Evolutionary conservation across 139 green algal genomes (phyloP).

Genomic region (Chlamydomonas sp.): DNA sequence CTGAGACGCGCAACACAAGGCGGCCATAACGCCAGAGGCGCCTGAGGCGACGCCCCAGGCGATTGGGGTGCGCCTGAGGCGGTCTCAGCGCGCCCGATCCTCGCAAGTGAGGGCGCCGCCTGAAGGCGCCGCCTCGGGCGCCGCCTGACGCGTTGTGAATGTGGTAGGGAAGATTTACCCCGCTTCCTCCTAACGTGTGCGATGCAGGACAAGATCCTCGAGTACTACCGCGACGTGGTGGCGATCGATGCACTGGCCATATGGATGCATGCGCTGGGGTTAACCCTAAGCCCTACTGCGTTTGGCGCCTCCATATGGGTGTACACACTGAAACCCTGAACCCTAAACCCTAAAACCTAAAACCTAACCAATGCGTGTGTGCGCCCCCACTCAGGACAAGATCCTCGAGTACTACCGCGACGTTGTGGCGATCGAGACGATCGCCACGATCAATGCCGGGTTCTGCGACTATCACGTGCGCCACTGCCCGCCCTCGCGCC

Average conservation of each 20-base stretch:
- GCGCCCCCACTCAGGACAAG: not conserved
- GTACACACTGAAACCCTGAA: not conserved
- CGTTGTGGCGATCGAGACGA: constrained; percentile 61
- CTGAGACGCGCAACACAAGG: too few species aligned
- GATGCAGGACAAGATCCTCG: constrained; percentile 13
- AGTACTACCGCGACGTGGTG: constrained; percentile 60
- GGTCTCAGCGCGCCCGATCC: too few species aligned
- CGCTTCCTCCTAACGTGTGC: too few species aligned
- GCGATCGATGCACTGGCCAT: constrained; percentile 54
- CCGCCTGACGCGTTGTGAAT: too few species aligned
- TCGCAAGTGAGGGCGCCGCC: too few species aligned
- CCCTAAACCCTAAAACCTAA: too few species aligned
- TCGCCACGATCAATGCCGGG: constrained; percentile 66
- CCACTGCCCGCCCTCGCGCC: constrained; percentile 49
- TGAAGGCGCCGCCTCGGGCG: too few species aligned
- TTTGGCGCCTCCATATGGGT: too few species aligned
- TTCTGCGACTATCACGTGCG: constrained; percentile 68
- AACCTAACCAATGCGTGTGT: not conserved
- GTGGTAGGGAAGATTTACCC: too few species aligned
- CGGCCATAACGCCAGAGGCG: too few species aligned
- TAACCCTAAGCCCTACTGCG: not conserved
- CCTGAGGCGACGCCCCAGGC: too few species aligned
- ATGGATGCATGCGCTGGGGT: not conserved
- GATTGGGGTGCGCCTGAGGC: too few species aligned
- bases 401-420: constrained; percentile 42